Evolutionary conservation across 495 filamentous ascomycete species (phyloP).

Genomic region (Xylaria curta): DNA sequence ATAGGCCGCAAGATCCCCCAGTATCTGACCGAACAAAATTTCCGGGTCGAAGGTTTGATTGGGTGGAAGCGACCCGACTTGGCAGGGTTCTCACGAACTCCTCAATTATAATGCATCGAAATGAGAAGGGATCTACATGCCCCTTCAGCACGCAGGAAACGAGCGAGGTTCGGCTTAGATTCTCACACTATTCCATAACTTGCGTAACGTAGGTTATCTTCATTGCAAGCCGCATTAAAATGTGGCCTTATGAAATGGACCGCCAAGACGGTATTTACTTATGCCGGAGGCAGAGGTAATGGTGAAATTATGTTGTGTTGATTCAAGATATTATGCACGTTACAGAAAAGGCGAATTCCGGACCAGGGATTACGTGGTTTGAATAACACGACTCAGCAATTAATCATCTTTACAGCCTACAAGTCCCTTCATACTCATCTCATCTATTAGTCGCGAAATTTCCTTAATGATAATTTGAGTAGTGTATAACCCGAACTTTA

Average conservation of each 20-base stretch:
- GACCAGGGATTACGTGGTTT: neutral
- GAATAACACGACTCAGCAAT: neutral
- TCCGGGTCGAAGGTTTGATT: conserved; percentile 18
- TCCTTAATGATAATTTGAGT: neutral
- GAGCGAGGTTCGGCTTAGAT: conserved; percentile 1
- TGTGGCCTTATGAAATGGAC: conserved; percentile 1
- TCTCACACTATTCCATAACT: neutral
- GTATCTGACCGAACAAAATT: conserved; percentile 1
- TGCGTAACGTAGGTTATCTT: neutral
- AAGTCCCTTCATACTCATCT: neutral
- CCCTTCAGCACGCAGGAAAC: neutral
- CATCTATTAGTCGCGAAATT: neutral
- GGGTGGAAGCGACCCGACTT: conserved; percentile 3
- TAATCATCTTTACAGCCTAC: neutral
- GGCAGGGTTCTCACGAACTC: conserved; percentile 14
- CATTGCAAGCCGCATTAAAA: neutral
- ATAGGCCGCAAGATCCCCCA: neutral
- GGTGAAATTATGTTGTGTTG: neutral
- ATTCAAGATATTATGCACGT: neutral
- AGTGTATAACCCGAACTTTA: neutral
- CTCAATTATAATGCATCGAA: neutral
- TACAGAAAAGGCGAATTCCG: neutral
- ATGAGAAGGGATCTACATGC: conserved; percentile 12
- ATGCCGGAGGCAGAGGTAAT: neutral
- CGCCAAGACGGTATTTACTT: neutral